phyloP scores from a whole-genome alignment of 192 early-diverging fungal species.

The Paraglomus brasilianum region DNA sequence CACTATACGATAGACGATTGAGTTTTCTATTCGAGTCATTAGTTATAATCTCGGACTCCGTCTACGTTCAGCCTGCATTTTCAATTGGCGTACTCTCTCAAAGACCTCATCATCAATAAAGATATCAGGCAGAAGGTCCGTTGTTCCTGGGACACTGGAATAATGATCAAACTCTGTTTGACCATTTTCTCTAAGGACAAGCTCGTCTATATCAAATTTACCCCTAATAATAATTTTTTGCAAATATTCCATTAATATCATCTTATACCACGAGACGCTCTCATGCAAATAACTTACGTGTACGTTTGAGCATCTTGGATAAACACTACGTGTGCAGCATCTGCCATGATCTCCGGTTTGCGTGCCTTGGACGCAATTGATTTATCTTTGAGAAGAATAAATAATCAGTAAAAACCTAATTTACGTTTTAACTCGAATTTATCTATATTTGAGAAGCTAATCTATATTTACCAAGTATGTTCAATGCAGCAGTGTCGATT shows the following conservation, averaged over 20 bases:
- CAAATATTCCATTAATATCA: not conserved
- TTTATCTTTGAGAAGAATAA: not conserved
- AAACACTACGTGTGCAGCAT: constrained; percentile 67
- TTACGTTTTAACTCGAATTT: not conserved
- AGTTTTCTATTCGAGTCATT: no score
- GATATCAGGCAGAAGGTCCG: constrained; percentile 62
- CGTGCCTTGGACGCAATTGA: constrained; percentile 26
- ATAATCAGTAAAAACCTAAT: not conserved
- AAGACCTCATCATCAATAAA: constrained; percentile 52
- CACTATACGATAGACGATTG: no score
- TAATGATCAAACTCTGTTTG: constrained; percentile 72
- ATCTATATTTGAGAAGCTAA: constrained; percentile 7
- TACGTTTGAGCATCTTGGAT: constrained; percentile 53
- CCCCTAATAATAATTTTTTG: constrained; percentile 40
- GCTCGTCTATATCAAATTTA: constrained; percentile 79
- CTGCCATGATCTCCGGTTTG: constrained; percentile 68
- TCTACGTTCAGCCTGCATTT: not conserved
- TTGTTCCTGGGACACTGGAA: constrained; percentile 55
- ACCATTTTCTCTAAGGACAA: constrained; percentile 68
- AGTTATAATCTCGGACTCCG: no score
- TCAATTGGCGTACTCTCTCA: constrained; percentile 25
- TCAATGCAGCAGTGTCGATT: constrained; percentile 73
- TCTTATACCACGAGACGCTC: not conserved
- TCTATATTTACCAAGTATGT: constrained; percentile 40
- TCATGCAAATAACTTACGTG: constrained; percentile 30